These are phyloP conservation scores for Umbelopsis sp. DNA, from an alignment of 192 early-diverging fungal genomes.

Conservation along the genomic window DNA sequence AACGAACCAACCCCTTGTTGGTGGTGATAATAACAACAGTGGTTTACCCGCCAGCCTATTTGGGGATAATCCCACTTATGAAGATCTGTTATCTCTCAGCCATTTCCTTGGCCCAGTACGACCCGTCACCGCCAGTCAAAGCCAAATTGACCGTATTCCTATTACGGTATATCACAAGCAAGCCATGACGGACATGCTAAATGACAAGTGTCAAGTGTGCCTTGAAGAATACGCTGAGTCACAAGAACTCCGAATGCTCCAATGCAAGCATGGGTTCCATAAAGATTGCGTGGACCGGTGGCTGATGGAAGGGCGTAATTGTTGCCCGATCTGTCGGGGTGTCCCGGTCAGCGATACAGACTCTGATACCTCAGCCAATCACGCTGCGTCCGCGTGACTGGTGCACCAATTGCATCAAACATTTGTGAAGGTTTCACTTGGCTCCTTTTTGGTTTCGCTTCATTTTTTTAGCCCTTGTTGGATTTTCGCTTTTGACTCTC, in stretches of 20 bases:
- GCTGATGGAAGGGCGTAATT: slow-evolving; percentile 51
- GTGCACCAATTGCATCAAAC: background rate
- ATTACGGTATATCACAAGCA: slow-evolving; percentile 22
- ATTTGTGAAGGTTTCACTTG: background rate
- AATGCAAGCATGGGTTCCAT: slow-evolving; percentile 60
- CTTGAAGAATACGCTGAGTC: slow-evolving; percentile 51
- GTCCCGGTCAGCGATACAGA: slow-evolving; percentile 40
- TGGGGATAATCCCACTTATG: slow-evolving; percentile 36
- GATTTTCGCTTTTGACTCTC: too few relatives aligned
- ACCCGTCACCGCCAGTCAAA: slow-evolving; percentile 24
- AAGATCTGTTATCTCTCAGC: slow-evolving; percentile 33
- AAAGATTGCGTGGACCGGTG: slow-evolving; percentile 56
- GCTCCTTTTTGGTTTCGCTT: background rate
- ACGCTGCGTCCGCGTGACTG: too few relatives aligned
- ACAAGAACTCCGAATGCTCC: slow-evolving; percentile 49
- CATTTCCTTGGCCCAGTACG: slow-evolving; percentile 26
- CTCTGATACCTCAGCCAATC: too few relatives aligned
- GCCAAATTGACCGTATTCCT: slow-evolving; percentile 26
- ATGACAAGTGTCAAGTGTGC: slow-evolving; percentile 53
- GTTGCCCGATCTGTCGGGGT: slow-evolving; percentile 60
- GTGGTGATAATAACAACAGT: background rate
- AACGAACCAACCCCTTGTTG: background rate
- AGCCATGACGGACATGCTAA: slow-evolving; percentile 18
- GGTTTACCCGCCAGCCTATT: slow-evolving; percentile 4
- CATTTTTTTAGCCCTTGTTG: too few relatives aligned